Conservation (phyloP, 305 asterid species). For the Fraxinus latifolia region DNA sequence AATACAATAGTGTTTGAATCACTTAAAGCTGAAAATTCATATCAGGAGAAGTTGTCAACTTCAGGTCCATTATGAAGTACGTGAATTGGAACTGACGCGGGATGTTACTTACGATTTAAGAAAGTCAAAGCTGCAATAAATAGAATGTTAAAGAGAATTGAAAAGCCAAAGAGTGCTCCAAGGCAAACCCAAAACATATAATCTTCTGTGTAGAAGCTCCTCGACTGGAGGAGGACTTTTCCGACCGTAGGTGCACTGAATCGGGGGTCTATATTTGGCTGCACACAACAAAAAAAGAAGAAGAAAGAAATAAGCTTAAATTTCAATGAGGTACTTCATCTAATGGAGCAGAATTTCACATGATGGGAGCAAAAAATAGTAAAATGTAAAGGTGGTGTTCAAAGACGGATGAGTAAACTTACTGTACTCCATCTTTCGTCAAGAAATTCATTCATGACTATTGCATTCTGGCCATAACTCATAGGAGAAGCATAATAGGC, state of each 20-base stretch:
- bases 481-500: slow-evolving; percentile 46
- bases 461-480: slow-evolving; percentile 51
- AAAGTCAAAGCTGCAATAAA: slow-evolving; percentile 38
- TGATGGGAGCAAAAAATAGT: background rate
- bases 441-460: slow-evolving; percentile 45
- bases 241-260: slow-evolving; percentile 41
- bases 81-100: background rate
- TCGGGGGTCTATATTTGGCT: slow-evolving; percentile 45
- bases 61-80: background rate
- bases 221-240: slow-evolving; percentile 35
- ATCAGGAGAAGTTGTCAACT: background rate
- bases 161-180: slow-evolving; percentile 41
- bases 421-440: slow-evolving; percentile 49
- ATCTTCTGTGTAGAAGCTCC: slow-evolving; percentile 43
- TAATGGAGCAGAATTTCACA: background rate
- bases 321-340: background rate
- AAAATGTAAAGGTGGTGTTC: background rate
- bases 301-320: background rate
- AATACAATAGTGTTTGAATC: slow-evolving; percentile 22
- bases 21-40: slow-evolving; percentile 30
- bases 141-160: slow-evolving; percentile 38
- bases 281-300: slow-evolving; percentile 8
- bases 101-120: slow-evolving; percentile 36
- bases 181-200: slow-evolving; percentile 40
- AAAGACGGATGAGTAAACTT: slow-evolving; percentile 7